phyloP scores from a whole-genome alignment of 1,284 basidiomycete genomes.

The Xerocomus amazonicus region DNA sequence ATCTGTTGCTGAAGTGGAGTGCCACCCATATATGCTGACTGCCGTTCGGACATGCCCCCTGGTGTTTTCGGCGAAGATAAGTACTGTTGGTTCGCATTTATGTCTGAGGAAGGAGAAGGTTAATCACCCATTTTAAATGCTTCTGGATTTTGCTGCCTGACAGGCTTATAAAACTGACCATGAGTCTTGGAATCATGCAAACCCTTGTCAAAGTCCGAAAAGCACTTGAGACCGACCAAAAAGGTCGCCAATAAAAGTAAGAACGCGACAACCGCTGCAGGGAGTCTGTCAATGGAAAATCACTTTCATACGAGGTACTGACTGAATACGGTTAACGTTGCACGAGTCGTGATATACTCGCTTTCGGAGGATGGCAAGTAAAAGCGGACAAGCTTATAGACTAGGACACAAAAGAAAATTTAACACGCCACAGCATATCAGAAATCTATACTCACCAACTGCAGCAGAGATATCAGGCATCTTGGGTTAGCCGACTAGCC shows the following conservation, averaged over 20 bases:
- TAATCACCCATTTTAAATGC: conserved; percentile 35
- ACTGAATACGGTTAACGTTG: conserved; percentile 79
- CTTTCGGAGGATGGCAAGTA: conserved; percentile 54
- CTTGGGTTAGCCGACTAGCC: conserved; percentile 13
- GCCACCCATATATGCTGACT: conserved; percentile 33
- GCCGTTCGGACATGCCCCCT: conserved; percentile 46
- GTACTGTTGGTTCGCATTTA: conserved; percentile 47
- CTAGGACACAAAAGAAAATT: conserved; percentile 36
- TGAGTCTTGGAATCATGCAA: conserved; percentile 65
- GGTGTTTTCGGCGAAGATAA: conserved; percentile 37
- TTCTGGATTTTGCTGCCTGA: conserved; percentile 25
- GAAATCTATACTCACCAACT: conserved; percentile 38
- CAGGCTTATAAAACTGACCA: conserved; percentile 54
- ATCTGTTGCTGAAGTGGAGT: conserved; percentile 40
- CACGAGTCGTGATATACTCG: conserved; percentile 65
- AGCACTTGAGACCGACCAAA: conserved; percentile 70
- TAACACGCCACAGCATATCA: neutral
- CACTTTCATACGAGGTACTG: conserved; percentile 29
- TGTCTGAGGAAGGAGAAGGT: conserved; percentile 37
- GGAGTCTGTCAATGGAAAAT: conserved; percentile 1
- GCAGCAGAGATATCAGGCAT: neutral
- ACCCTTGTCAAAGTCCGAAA: conserved; percentile 76
- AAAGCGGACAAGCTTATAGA: conserved; percentile 79
- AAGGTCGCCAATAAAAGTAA: conserved; percentile 69
- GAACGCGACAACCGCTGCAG: conserved; percentile 67